Conservation (phyloP, 495 filamentous ascomycete species). For the Penicillium daleae region DNA sequence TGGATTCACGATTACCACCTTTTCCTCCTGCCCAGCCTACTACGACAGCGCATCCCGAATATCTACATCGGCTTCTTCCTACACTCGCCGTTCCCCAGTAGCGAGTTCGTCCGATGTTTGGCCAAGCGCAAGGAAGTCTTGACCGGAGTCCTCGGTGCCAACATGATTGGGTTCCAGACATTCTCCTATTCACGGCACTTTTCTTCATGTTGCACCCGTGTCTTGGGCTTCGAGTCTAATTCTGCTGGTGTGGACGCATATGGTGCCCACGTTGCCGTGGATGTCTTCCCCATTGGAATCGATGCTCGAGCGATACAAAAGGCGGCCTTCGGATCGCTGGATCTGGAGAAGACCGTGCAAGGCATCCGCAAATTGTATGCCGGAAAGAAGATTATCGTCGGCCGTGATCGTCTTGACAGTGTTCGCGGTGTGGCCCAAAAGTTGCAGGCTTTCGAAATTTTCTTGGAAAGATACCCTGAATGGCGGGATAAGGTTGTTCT, state of each 20-base stretch:
- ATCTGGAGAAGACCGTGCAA: constrained; percentile 67
- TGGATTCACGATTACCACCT: constrained; percentile 93
- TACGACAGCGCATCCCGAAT: constrained; percentile 79
- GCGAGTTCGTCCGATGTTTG: constrained; percentile 87
- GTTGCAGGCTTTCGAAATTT: constrained; percentile 87
- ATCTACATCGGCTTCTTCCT: constrained; percentile 91
- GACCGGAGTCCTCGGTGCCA: constrained; percentile 83
- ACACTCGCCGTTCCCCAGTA: constrained; percentile 91
- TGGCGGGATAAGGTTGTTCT: constrained; percentile 92
- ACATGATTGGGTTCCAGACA: constrained; percentile 91
- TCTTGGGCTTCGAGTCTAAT: constrained; percentile 81
- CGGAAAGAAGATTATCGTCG: constrained; percentile 89
- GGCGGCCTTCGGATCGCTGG: constrained; percentile 67
- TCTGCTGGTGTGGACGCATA: constrained; percentile 84
- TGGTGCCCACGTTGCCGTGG: constrained; percentile 82
- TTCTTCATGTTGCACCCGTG: constrained; percentile 84
- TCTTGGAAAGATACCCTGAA: constrained; percentile 83
- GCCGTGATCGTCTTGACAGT: constrained; percentile 88
- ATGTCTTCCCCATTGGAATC: constrained; percentile 90
- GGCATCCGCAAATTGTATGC: constrained; percentile 72
- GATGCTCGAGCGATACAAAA: constrained; percentile 72
- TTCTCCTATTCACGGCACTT: constrained; percentile 93
- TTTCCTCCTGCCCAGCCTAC: constrained; percentile 79
- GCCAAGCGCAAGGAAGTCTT: constrained; percentile 84
- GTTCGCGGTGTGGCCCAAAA: constrained; percentile 91